Conservation (phyloP, 73 alveolate genomes). For the Effrenium voratum region DNA sequence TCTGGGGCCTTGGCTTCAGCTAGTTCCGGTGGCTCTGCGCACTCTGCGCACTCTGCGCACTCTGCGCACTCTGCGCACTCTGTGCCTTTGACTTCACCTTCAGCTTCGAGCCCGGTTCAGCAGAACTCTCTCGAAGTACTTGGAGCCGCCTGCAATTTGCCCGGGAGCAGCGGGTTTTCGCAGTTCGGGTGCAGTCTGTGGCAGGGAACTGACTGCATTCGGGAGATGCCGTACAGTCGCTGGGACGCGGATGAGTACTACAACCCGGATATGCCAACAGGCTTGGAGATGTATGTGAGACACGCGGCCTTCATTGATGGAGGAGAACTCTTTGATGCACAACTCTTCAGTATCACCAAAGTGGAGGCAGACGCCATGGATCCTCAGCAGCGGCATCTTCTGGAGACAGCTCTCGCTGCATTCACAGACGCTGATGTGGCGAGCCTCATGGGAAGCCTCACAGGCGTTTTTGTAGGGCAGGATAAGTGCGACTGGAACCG, state of each 20-base stretch:
- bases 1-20: not conserved
- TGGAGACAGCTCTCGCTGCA: slow-evolving; percentile 65
- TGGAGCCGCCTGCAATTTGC: slow-evolving; percentile 72
- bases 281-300: slow-evolving; percentile 81
- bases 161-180: not conserved
- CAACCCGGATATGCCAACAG: slow-evolving; percentile 72
- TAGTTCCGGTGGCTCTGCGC: not conserved
- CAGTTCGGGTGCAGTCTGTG: slow-evolving; percentile 12
- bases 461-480: slow-evolving; percentile 85
- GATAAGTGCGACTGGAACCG: slow-evolving; percentile 93
- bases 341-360: slow-evolving; percentile 53
- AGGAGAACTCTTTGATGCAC: slow-evolving; percentile 74
- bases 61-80: not conserved
- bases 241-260: slow-evolving; percentile 92
- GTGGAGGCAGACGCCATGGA: slow-evolving; percentile 91
- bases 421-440: slow-evolving; percentile 27
- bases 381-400: slow-evolving; percentile 90
- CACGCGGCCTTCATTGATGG: slow-evolving; percentile 83
- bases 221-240: slow-evolving; percentile 87
- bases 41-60: not conserved
- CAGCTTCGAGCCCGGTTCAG: too few species aligned
- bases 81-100: not conserved
- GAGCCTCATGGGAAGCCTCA: not conserved
- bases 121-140: not conserved
- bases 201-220: slow-evolving; percentile 62